A percentile compares a stretch with the other conserved stretches of the same genome.
Evolutionary conservation across 441 rosid species (phyloP).

Genomic region (Gossypium lobatum): DNA sequence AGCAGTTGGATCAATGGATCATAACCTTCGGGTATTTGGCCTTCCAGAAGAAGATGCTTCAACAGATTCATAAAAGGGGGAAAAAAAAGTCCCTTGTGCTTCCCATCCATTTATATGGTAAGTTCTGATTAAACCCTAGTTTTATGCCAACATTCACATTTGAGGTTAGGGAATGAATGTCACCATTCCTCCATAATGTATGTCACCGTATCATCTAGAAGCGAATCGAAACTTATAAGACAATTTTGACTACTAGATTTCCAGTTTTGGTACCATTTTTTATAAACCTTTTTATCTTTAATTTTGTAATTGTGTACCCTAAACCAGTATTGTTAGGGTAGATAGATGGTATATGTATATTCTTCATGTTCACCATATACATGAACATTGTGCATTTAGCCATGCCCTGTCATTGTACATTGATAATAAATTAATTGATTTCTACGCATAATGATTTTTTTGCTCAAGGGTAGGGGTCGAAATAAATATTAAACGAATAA

Average conservation of each 20-base stretch:
- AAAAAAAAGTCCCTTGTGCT: neutral
- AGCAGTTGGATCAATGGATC: conserved; percentile 97
- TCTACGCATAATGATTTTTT: neutral
- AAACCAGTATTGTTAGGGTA: too few relatives aligned
- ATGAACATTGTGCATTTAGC: too few relatives aligned
- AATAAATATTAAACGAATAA: neutral
- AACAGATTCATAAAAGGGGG: conserved; percentile 27
- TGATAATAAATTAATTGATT: neutral
- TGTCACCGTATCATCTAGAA: neutral
- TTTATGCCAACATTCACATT: neutral
- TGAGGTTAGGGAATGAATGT: neutral
- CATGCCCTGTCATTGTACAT: too few relatives aligned
- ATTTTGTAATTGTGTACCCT: too few relatives aligned
- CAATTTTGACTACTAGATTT: neutral
- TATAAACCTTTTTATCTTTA: too few relatives aligned
- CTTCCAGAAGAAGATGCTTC: conserved; percentile 51
- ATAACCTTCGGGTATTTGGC: conserved; percentile 86
- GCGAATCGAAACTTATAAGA: neutral
- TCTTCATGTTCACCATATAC: too few relatives aligned
- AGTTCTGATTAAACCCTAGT: neutral
- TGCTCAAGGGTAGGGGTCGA: too few relatives aligned
- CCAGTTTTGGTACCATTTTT: too few relatives aligned
- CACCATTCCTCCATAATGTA: neutral
- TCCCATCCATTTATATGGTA: neutral
- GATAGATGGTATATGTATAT: too few relatives aligned